Conservation (phyloP, 2,329 filamentous ascomycete species). For the Colletotrichum horii region DNA sequence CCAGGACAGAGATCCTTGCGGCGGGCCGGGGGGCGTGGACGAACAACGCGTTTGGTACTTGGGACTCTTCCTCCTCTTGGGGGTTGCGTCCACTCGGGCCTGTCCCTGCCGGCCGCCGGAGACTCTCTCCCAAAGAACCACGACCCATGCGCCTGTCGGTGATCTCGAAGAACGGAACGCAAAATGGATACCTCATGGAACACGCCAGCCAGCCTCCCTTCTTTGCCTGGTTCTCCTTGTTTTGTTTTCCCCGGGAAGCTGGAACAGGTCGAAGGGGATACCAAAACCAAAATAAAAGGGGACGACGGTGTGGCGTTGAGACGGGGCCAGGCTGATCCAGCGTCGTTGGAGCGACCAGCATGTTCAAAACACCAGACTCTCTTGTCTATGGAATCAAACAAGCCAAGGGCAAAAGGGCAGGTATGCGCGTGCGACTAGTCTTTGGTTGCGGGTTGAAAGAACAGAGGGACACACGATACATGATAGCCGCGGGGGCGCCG, state of each 20-base stretch:
- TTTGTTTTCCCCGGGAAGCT: background rate
- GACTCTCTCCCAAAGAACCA: slow-evolving; percentile 2
- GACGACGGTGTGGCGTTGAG: background rate
- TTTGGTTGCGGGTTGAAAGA: background rate
- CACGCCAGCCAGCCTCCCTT: slow-evolving; percentile 9
- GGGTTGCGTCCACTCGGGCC: slow-evolving; percentile 7
- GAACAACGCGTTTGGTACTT: slow-evolving; percentile 14
- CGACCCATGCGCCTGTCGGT: slow-evolving; percentile 20
- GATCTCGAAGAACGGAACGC: slow-evolving; percentile 20
- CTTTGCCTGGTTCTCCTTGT: background rate
- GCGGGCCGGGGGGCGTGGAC: slow-evolving; percentile 5
- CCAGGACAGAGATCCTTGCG: slow-evolving; percentile 3
- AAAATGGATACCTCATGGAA: slow-evolving; percentile 15
- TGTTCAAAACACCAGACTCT: slow-evolving; percentile 7
- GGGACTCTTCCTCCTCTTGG: background rate
- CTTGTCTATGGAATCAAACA: background rate
- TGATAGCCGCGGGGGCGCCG: background rate
- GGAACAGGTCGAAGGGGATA: background rate
- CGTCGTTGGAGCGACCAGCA: slow-evolving; percentile 7
- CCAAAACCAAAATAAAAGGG: background rate
- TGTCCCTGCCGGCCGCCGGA: slow-evolving; percentile 15
- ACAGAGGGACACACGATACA: background rate
- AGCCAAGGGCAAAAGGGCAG: background rate
- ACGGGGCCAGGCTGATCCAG: background rate
- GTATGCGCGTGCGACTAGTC: background rate